Evolutionary conservation across 1,284 basidiomycete species (phyloP), one percentile per base, ranked within the genome.

Genomic region (Ceratobasidium theobromae): DNA sequence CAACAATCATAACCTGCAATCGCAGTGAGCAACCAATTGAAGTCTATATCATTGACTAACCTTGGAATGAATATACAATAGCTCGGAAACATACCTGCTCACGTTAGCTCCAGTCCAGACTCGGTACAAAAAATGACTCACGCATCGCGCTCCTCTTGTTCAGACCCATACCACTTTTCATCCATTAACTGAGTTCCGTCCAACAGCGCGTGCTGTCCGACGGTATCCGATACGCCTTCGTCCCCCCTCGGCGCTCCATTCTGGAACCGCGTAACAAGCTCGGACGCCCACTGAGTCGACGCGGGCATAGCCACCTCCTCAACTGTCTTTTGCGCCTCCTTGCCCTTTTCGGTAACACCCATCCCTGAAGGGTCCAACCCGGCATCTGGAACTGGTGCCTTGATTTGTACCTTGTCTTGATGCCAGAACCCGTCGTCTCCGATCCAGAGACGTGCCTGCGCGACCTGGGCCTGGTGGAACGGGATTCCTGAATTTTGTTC

Each of bases 391-490:
- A 38, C 74, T 6, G 77, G 70, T 66, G 53, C 67, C 54, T 69
- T 71, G 65, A 72, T 76, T 70, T 66, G 65, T 41, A 71, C 65
- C 21, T 52, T 66, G 12, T 69, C 65, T 52, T 69, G 69, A 53
- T 70, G 68, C 66, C 69, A 69, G 54, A 68, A 60, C n/a, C 60
- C 62, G 67, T 77, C 77, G 30, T 79, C 79, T 27, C 80, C 90
- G 51, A 94, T 80, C 85, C 89, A 95, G 70, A 89, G 79, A n/a
- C 89, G 86, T 3, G 91, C 87, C 14, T 93, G 83, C 0, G 95
- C 95, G 11, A 93, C 87, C 76, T 94, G 90, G 0, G 93, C 93
- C 74, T 93, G 78, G 71, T 87, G 84, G 81, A 93, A 97, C 32
- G 83, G 84, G 64, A 97, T 83, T 0, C 90, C 89, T 1, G 88